Base-by-base conservation (phyloP, 225 moss, liverwort and hornwort species). In the Pseudoscleropodium purum region DNA sequence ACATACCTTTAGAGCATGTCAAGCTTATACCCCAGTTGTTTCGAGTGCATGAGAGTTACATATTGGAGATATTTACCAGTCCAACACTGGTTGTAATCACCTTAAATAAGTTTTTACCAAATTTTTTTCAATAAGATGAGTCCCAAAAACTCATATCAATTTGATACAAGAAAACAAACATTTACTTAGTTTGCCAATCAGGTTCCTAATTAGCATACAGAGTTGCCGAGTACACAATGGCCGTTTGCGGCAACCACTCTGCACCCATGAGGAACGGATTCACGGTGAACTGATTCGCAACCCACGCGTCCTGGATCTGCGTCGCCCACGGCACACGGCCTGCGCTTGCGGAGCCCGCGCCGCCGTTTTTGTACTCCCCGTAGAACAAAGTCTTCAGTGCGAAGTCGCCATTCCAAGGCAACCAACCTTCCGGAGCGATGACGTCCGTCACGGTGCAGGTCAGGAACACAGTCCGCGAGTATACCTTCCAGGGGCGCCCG, bases 401-500 rank as follows among this genome's bases (percentile, higher is more conserved):
- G 16, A 96, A 98, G 26, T 85, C 85, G n/a, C 93, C 96, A 3
- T 80, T 92, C 98, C 98, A 98, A 5, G 95, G 91, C 69, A 94
- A 37, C 96, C 98, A 98, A 0, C 98, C 98, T 45, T 62, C 81
- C 2, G 94, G 92, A 21, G 93, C 70, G 21, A 97, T 74, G 24
- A 94, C 91, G 36, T 87, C 51, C 26, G 93, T 90, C 62, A 98
- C 62, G 60, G 69, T 11, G 65, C 83, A 63, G 30, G 91, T 89
- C n/a, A 95, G 20, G 18, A 93, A 93, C 18, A 98, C 91, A 0
- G 96, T 95, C 64, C 96, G 88, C 6, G 98, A 96, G 66, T 88
- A 97, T 11, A 86, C 69, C 82, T 98, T 97, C 98, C 98, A 98
- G 6, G 98, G 98, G 4, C 98, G 92, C 3, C 98, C 97, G 3